Conservation (phyloP, 495 filamentous ascomycete genomes). For the Lasiosphaeris hirsuta region DNA sequence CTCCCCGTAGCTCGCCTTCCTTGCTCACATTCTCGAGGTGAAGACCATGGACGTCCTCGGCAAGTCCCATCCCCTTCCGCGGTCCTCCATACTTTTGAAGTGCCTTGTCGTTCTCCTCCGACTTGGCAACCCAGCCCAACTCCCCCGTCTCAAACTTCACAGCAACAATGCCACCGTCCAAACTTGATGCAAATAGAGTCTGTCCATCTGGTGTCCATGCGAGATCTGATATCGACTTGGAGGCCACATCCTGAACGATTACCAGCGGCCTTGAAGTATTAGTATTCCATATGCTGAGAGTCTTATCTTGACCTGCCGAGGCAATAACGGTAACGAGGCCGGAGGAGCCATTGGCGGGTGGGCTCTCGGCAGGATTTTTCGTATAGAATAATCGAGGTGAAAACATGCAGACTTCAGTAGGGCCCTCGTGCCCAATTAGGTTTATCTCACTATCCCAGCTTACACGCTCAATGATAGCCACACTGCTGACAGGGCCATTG, state of each 20-base stretch:
- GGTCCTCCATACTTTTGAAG: slow-evolving; percentile 89
- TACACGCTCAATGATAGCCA: slow-evolving; percentile 89
- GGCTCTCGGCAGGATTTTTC: slow-evolving; percentile 53
- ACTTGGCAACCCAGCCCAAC: slow-evolving; percentile 50
- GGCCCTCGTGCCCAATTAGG: slow-evolving; percentile 93
- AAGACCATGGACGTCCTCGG: slow-evolving; percentile 84
- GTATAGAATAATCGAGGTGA: slow-evolving; percentile 83
- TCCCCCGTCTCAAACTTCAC: slow-evolving; percentile 52
- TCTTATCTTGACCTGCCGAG: slow-evolving; percentile 94
- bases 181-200: slow-evolving; percentile 75
- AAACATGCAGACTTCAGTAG: slow-evolving; percentile 95
- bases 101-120: slow-evolving; percentile 87
- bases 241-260: slow-evolving; percentile 79
- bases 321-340: slow-evolving; percentile 88
- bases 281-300: slow-evolving; percentile 94
- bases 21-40: slow-evolving; percentile 88
- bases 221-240: slow-evolving; percentile 89
- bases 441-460: slow-evolving; percentile 97
- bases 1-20: slow-evolving; percentile 79
- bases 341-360: slow-evolving; percentile 23
- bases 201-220: slow-evolving; percentile 93
- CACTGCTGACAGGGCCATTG: slow-evolving; percentile 94
- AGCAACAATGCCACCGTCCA: slow-evolving; percentile 82
- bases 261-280: slow-evolving; percentile 86
- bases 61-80: slow-evolving; percentile 77